These are phyloP conservation scores for Annulohypoxylon maeteangense DNA, from an alignment of 495 filamentous ascomycete species.

Conservation along the genomic window DNA sequence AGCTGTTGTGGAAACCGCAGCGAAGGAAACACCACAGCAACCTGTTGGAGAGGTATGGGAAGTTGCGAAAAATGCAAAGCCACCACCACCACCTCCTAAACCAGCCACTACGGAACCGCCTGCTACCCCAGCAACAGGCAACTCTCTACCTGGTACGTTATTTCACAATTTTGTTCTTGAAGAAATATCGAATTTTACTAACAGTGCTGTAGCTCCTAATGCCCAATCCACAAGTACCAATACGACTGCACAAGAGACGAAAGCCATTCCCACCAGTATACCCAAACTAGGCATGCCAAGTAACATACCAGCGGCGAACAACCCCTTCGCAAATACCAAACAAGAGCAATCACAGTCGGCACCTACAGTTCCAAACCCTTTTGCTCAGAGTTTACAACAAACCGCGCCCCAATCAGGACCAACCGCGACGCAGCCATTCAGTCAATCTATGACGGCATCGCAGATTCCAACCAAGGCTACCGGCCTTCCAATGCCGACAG, in stretches of 20 bases:
- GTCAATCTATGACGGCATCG: conserved; percentile 35
- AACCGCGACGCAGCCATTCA: conserved; percentile 5
- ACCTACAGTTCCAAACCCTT: conserved; percentile 40
- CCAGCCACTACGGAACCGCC: conserved; percentile 47
- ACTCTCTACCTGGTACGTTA: conserved; percentile 46
- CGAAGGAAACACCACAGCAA: conserved; percentile 81
- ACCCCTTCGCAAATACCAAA: conserved; percentile 41
- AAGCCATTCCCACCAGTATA: conserved; percentile 39
- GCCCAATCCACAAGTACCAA: conserved; percentile 27
- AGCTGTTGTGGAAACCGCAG: conserved; percentile 80
- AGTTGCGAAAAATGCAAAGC: conserved; percentile 75
- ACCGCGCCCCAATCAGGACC: conserved; percentile 35
- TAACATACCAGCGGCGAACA: conserved; percentile 29
- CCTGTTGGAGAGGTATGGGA: conserved; percentile 89
- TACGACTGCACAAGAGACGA: conserved; percentile 39
- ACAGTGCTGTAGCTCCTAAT: conserved; percentile 32
- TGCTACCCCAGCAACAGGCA: conserved; percentile 46
- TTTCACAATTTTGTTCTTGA: neutral
- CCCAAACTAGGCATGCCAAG: conserved; percentile 37
- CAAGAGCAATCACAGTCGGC: conserved; percentile 25
- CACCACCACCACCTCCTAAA: conserved; percentile 59
- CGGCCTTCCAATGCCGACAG: conserved; percentile 41
- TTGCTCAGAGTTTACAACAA: conserved; percentile 41
- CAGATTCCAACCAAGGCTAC: conserved; percentile 47
- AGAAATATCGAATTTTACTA: conserved; percentile 23